Percentiles rank a stretch among this genome's conserved stretches.
These are phyloP conservation scores for Euphorbia tirucalli DNA, from an alignment of 345 rosid genomes.

Conservation along the genomic window DNA sequence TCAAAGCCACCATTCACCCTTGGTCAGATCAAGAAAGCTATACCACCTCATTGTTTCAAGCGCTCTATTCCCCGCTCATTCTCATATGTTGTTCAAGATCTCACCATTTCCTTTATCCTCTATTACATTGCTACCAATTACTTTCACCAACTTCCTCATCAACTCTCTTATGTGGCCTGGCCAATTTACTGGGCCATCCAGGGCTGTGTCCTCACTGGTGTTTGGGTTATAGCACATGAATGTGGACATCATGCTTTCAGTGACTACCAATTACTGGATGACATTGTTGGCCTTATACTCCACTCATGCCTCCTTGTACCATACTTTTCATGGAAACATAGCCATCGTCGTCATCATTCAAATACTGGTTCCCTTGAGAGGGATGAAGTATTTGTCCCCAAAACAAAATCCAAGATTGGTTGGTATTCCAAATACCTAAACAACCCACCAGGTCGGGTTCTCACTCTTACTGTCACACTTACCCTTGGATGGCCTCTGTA, in stretches of 20 bases:
- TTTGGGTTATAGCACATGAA: conserved; percentile 38
- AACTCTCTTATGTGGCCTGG: conserved; percentile 31
- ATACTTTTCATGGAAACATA: conserved; percentile 39
- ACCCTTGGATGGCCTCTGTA: conserved; percentile 36
- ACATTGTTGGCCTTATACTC: conserved; percentile 27
- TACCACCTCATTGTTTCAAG: conserved; percentile 35
- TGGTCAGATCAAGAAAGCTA: conserved; percentile 30
- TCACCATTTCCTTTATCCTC: conserved; percentile 25
- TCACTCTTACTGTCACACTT: conserved; percentile 22
- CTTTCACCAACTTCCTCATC: conserved; percentile 34
- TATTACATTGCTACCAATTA: conserved; percentile 27
- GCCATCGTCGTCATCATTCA: conserved; percentile 38
- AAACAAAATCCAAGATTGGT: conserved; percentile 12
- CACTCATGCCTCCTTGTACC: conserved; percentile 32
- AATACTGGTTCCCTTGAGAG: conserved; percentile 32
- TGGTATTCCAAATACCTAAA: conserved; percentile 34
- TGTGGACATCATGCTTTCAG: conserved; percentile 44
- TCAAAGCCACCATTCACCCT: conserved; percentile 40
- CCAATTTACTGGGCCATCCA: conserved; percentile 33
- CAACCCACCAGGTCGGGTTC: conserved; percentile 27
- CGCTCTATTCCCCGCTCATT: conserved; percentile 31
- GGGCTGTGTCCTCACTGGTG: conserved; percentile 34
- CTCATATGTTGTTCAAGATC: conserved; percentile 26
- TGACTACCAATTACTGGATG: conserved; percentile 28
- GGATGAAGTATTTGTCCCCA: conserved; percentile 35